Conservation (phyloP, 2,329 filamentous ascomycete species). For the Chalara sp. region DNA sequence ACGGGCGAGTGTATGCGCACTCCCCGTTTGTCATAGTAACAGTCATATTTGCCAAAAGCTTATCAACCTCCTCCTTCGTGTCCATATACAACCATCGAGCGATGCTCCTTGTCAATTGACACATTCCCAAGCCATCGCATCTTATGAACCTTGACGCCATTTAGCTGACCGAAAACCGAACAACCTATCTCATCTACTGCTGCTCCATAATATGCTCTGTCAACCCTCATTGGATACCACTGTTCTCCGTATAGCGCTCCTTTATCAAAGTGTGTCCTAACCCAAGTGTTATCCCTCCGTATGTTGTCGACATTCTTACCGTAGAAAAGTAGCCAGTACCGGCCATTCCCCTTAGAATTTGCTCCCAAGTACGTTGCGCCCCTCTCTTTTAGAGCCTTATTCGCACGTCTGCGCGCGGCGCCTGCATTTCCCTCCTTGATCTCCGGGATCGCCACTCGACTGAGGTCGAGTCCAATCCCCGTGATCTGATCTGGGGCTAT, state of each 20-base stretch:
- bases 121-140: slow-evolving; percentile 6
- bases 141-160: slow-evolving; percentile 6
- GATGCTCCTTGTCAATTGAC: slow-evolving; percentile 6
- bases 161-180: not conserved
- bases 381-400: not conserved
- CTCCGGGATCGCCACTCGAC: not conserved
- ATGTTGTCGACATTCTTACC: slow-evolving; percentile 2
- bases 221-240: slow-evolving; percentile 7
- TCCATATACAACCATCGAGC: slow-evolving; percentile 4
- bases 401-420: not conserved
- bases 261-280: slow-evolving; percentile 6
- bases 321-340: slow-evolving; percentile 4
- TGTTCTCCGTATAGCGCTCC: slow-evolving; percentile 6
- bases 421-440: not conserved
- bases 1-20: not conserved
- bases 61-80: no score
- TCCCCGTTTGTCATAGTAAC: not conserved
- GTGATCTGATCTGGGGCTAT: not conserved
- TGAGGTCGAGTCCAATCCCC: not conserved
- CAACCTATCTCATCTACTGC: slow-evolving; percentile 3
- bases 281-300: slow-evolving; percentile 5
- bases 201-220: slow-evolving; percentile 5
- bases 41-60: no score
- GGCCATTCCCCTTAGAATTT: not conserved
- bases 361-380: not conserved